Conservation (phyloP, 2,329 filamentous ascomycete species). For the Diaporthe australafricana region DNA sequence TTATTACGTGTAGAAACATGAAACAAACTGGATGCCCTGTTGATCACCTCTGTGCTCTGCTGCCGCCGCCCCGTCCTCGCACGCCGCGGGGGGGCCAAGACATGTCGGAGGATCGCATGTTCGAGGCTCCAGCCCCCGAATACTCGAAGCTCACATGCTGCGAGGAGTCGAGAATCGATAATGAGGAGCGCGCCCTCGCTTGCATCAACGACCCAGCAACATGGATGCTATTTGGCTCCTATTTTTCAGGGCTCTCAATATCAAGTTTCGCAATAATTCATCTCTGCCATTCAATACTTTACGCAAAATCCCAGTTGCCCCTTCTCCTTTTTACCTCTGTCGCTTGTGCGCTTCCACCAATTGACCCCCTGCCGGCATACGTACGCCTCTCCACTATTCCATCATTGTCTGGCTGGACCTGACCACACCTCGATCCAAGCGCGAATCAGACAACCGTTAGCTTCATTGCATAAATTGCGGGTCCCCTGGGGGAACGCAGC, state of each 20-base stretch:
- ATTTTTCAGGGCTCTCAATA: background rate
- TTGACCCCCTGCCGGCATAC: slow-evolving; percentile 12
- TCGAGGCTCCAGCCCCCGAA: background rate
- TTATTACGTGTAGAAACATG: background rate
- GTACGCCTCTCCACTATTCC: slow-evolving; percentile 25
- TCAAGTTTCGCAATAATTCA: slow-evolving; percentile 12
- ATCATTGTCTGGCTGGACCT: background rate
- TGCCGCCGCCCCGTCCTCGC: background rate
- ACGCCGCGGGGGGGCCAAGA: background rate
- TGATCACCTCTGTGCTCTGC: background rate
- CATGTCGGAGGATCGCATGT: background rate
- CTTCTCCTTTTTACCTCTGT: slow-evolving; percentile 10
- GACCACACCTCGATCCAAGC: slow-evolving; percentile 13
- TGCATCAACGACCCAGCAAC: background rate
- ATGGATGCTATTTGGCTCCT: background rate
- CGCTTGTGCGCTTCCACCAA: slow-evolving; percentile 10
- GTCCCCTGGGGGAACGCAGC: background rate
- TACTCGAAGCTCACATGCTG: too few species aligned
- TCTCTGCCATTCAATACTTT: background rate
- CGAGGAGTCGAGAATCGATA: background rate
- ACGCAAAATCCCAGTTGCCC: background rate
- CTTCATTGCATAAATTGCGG: slow-evolving; percentile 12
- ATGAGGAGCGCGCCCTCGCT: background rate
- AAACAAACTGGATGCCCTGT: background rate
- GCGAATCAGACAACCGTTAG: slow-evolving; percentile 7